Conservation (phyloP, 345 rosid genomes). For the Excoecaria cochinchinensis region DNA sequence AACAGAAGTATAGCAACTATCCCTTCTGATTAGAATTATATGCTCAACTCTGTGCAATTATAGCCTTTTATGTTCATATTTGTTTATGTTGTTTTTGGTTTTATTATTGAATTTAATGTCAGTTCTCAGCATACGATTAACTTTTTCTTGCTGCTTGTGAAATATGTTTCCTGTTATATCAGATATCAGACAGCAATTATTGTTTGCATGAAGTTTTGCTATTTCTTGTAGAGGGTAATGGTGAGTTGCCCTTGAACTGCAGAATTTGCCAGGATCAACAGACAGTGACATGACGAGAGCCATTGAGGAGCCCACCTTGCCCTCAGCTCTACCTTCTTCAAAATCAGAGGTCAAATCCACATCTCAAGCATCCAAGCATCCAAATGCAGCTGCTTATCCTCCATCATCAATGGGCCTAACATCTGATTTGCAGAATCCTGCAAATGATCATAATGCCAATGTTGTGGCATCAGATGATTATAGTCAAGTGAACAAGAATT, state of each 20-base stretch:
- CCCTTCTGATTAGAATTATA: background rate
- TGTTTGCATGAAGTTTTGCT: background rate
- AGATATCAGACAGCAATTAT: background rate
- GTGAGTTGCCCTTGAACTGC: conserved; percentile 19
- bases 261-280: conserved; percentile 36
- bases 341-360: conserved; percentile 23
- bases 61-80: background rate
- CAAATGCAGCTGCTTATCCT: conserved; percentile 22
- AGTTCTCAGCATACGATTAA: background rate
- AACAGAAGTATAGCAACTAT: background rate
- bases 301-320: conserved; percentile 23
- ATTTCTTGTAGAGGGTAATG: background rate
- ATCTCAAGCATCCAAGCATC: conserved; percentile 23
- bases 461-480: conserved; percentile 18
- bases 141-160: background rate
- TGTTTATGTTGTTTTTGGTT: background rate
- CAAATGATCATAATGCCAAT: conserved; percentile 19
- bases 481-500: conserved; percentile 19
- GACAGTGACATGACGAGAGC: conserved; percentile 24
- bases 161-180: background rate
- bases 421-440: conserved; percentile 20
- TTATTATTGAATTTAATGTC: background rate
- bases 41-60: background rate
- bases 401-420: conserved; percentile 20
- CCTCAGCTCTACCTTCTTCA: conserved; percentile 18